Evolutionary conservation across 2,329 filamentous ascomycete species (phyloP).

Genomic region (Dothiorella sarmentorum): DNA sequence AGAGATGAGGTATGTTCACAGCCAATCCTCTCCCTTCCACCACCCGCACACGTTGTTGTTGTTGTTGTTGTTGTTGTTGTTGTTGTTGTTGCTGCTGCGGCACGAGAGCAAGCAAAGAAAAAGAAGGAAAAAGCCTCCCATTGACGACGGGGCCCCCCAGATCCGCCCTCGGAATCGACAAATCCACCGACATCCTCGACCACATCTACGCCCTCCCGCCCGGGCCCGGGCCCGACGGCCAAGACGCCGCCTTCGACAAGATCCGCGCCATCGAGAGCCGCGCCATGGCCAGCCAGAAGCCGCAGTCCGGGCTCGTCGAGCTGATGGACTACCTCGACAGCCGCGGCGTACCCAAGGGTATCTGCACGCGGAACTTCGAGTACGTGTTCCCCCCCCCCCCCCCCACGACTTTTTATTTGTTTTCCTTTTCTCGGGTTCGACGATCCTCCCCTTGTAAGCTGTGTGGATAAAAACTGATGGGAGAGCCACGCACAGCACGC

Average conservation of each 20-base stretch:
- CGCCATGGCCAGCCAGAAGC: slow-evolving; percentile 75
- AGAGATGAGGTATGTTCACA: slow-evolving; percentile 64
- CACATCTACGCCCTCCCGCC: slow-evolving; percentile 80
- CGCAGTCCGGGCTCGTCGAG: slow-evolving; percentile 72
- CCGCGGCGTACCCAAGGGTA: slow-evolving; percentile 67
- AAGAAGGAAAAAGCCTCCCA: too few relatives aligned
- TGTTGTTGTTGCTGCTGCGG: too few relatives aligned
- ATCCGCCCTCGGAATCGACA: slow-evolving; percentile 66
- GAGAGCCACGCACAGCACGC: slow-evolving; percentile 47
- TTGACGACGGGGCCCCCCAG: slow-evolving; percentile 36
- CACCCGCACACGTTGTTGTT: too few relatives aligned
- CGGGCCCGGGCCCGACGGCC: slow-evolving; percentile 53
- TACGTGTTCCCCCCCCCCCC: not conserved
- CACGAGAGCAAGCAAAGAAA: too few relatives aligned
- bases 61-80: too few relatives aligned
- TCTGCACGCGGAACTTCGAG: slow-evolving; percentile 94
- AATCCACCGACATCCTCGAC: slow-evolving; percentile 77
- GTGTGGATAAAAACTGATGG: too few relatives aligned
- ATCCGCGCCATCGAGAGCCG: slow-evolving; percentile 75
- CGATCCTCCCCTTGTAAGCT: too few relatives aligned
- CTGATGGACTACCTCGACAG: slow-evolving; percentile 81
- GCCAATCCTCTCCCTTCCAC: not conserved
- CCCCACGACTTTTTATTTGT: not conserved
- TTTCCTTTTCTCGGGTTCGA: not conserved
- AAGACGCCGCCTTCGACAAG: slow-evolving; percentile 64